phyloP scores from a whole-genome alignment of 257 asterid species.

The Scutellaria baicalensis region DNA sequence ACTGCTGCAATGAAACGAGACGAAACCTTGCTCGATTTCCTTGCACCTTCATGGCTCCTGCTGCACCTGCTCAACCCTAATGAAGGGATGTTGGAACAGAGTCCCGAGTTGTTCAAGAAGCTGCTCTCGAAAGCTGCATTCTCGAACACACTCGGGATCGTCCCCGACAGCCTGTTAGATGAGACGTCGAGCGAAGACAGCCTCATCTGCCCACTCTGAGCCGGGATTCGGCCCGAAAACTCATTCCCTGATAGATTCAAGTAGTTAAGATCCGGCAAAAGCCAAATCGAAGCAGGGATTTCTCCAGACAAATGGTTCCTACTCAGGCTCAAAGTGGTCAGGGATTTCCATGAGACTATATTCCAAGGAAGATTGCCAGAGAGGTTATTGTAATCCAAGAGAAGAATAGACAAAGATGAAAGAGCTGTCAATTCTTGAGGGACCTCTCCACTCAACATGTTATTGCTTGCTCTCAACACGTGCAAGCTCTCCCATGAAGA shows the following conservation, averaged over 20 bases:
- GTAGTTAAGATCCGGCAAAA: slow-evolving; percentile 32
- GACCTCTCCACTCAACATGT: slow-evolving; percentile 42
- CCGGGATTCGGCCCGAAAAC: slow-evolving; percentile 67
- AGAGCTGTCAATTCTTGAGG: slow-evolving; percentile 65
- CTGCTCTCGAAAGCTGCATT: slow-evolving; percentile 49
- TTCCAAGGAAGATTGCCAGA: slow-evolving; percentile 56
- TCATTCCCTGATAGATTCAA: slow-evolving; percentile 68
- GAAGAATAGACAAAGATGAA: slow-evolving; percentile 23
- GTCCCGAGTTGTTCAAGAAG: slow-evolving; percentile 55
- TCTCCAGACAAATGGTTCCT: slow-evolving; percentile 60
- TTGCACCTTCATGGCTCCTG: neutral
- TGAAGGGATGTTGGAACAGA: slow-evolving; percentile 45
- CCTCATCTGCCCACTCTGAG: slow-evolving; percentile 32
- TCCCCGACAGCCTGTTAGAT: slow-evolving; percentile 58
- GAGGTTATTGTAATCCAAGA: slow-evolving; percentile 55
- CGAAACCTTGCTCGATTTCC: slow-evolving; percentile 28
- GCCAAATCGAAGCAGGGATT: slow-evolving; percentile 55
- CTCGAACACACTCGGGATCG: slow-evolving; percentile 49
- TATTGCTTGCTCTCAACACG: slow-evolving; percentile 55
- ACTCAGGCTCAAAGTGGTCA: slow-evolving; percentile 40
- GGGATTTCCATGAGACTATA: slow-evolving; percentile 59
- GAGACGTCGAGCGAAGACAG: slow-evolving; percentile 49
- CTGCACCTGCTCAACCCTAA: slow-evolving; percentile 41
- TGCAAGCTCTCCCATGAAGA: slow-evolving; percentile 45
- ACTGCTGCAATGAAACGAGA: slow-evolving; percentile 48